Conservation (phyloP, 2,329 filamentous ascomycete genomes). For the Cladosporium sp. region DNA sequence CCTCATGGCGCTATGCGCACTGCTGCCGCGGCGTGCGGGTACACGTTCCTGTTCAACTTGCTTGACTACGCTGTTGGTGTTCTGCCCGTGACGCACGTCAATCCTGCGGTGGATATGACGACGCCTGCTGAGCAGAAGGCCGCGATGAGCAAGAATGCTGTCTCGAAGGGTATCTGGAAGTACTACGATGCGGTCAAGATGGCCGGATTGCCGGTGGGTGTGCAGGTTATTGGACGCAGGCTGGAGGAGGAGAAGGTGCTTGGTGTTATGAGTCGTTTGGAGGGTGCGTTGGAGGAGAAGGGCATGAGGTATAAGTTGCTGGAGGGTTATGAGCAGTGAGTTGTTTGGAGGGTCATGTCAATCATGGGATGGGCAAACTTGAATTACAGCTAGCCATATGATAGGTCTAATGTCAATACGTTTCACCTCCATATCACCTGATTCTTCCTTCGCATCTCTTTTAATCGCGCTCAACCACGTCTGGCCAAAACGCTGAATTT, state of each 20-base stretch:
- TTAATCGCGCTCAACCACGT: too few relatives aligned
- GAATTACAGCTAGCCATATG: too few relatives aligned
- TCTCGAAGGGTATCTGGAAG: conserved; percentile 79
- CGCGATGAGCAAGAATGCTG: conserved; percentile 61
- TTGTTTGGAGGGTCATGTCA: too few relatives aligned
- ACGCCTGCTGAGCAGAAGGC: conserved; percentile 57
- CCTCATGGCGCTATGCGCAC: conserved; percentile 84
- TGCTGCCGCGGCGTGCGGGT: conserved; percentile 80
- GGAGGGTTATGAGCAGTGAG: conserved; percentile 25
- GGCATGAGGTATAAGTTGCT: conserved; percentile 49
- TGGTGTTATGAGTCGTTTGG: conserved; percentile 72
- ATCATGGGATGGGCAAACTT: background rate
- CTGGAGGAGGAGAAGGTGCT: conserved; percentile 87
- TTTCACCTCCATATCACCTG: too few relatives aligned
- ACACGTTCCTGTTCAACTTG: conserved; percentile 90
- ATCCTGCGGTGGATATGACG: conserved; percentile 63
- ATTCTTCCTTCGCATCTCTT: too few relatives aligned
- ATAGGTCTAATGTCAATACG: too few relatives aligned
- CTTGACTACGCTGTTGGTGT: conserved; percentile 84
- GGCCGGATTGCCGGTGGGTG: conserved; percentile 81
- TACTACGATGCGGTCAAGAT: conserved; percentile 78
- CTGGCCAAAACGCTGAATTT: too few relatives aligned
- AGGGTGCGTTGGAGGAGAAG: conserved; percentile 62
- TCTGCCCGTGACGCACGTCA: conserved; percentile 80
- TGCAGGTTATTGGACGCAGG: conserved; percentile 76